A percentile compares a stretch with the other conserved stretches of the same genome.
Evolutionary conservation across 148 eudicot species (phyloP).

Genomic region (Bassia scoparia): DNA sequence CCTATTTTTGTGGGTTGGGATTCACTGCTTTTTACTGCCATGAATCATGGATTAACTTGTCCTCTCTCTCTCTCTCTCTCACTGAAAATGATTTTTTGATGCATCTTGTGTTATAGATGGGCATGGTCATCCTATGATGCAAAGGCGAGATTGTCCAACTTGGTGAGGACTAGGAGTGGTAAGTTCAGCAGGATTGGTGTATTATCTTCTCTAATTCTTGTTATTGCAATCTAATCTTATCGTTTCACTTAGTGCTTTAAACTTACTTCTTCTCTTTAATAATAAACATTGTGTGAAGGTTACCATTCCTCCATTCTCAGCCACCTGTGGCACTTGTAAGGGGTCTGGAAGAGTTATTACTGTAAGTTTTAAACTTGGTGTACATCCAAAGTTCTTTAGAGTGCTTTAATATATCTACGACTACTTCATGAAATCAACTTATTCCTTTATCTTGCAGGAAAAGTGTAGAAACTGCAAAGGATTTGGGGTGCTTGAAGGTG

Average conservation of each 20-base stretch:
- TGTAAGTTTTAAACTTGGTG: conserved; percentile 38
- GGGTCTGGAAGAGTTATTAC: conserved; percentile 67
- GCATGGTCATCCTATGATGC: conserved; percentile 73
- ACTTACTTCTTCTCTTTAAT: background rate
- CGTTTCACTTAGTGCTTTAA: background rate
- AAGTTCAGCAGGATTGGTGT: conserved; percentile 26
- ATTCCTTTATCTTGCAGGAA: conserved; percentile 41
- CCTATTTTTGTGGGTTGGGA: background rate
- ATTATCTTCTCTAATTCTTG: background rate
- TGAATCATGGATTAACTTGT: background rate
- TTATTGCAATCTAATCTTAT: background rate
- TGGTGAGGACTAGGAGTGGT: conserved; percentile 83
- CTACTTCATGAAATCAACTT: background rate
- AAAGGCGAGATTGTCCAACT: conserved; percentile 65
- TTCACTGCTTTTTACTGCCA: background rate
- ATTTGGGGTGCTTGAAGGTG: conserved; percentile 66
- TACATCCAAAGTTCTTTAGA: background rate
- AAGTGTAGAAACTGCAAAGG: conserved; percentile 68
- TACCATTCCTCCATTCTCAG: conserved; percentile 71
- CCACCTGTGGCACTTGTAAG: conserved; percentile 73
- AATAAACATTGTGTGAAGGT: conserved; percentile 43
- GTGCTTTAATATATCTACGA: background rate
- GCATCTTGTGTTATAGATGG: conserved; percentile 56
- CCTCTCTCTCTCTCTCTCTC: background rate
- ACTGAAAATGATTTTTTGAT: conserved; percentile 14